Conservation (phyloP, 257 asterid species). For the Euphrasia confusa region DNA sequence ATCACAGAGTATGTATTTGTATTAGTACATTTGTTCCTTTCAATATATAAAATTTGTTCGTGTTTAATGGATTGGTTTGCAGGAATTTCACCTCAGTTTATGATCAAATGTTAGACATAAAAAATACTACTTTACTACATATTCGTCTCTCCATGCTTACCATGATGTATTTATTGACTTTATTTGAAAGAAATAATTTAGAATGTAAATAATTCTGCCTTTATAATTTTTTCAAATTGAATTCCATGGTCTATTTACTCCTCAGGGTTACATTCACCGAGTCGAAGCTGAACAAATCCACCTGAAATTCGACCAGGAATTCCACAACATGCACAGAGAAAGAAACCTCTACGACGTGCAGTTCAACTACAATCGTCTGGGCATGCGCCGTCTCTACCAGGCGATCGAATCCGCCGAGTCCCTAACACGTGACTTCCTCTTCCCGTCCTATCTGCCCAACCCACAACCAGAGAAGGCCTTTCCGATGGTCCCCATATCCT, state of each 20-base stretch:
- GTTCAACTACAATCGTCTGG: conserved; percentile 55
- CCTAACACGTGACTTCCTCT: conserved; percentile 51
- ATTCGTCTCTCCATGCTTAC: background rate
- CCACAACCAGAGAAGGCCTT: conserved; percentile 27
- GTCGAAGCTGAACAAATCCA: conserved; percentile 82
- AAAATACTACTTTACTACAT: too few relatives aligned
- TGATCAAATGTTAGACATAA: background rate
- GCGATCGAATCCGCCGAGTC: conserved; percentile 70
- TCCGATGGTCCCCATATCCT: conserved; percentile 47
- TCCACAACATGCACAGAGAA: conserved; percentile 53
- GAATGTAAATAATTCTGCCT: too few relatives aligned
- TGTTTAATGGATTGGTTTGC: conserved; percentile 13
- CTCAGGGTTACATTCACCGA: conserved; percentile 73
- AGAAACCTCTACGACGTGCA: conserved; percentile 56
- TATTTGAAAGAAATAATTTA: background rate
- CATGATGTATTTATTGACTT: too few relatives aligned
- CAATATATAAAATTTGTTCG: background rate
- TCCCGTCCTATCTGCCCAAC: conserved; percentile 42
- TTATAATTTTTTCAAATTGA: conserved; percentile 14
- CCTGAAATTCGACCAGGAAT: conserved; percentile 49
- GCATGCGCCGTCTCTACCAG: conserved; percentile 66
- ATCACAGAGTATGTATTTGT: background rate
- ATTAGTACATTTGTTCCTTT: background rate
- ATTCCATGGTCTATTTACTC: conserved; percentile 19
- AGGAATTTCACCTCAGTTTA: conserved; percentile 2